Base-by-base conservation (phyloP, 306 rosid genomes). In the Glycine soja region DNA sequence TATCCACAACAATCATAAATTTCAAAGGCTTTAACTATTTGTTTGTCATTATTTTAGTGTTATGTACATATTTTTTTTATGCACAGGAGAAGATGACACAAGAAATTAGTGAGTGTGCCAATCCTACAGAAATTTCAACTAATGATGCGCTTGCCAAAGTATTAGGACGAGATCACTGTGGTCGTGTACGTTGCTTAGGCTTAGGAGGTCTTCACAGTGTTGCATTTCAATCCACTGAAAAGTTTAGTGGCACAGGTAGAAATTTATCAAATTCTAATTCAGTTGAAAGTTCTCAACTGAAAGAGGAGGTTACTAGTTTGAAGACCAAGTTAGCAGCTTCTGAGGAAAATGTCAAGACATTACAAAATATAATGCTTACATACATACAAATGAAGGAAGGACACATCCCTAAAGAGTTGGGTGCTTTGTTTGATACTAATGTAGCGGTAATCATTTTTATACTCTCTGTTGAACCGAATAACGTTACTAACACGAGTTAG, bases 161-260 rank as follows among this genome's bases (percentile, higher is more conserved):
- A 42, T 62, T 62, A 12, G 68, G 68, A 62, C 43, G 0, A 10
- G 68, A 62, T 62, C 68, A 62, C 9, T 32, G 43, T 11, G 68
- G 68, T 3, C 43, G 68, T 62, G 68, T 62, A 5, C 16, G 43
- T 62, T 30, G 43, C 43, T 32, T 62, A 32, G 68, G 68, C n/a
- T 62, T 62, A 11, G 68, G 68, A 30, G 68, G 43, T 12, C 68
- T 62, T 11, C 68, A 32, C 2, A 62, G 68, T 62, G 68, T 62
- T 62, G 68, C 68, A 30, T 62, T 62, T 62, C 43, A 30, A 62
- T 32, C 43, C 43, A 10, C 7, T 11, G 4, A 2, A 32, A 62
- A 10, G 32, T 11, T 24, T 59, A 19, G 40, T 9, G 40, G 14
- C 1, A 1, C 10, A 10, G 63, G 32, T 6, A 7, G 5, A 11